These are phyloP conservation scores for Boletus eberwhitei DNA, from an alignment of 768 basidiomycete genomes.

Conservation along the genomic window DNA sequence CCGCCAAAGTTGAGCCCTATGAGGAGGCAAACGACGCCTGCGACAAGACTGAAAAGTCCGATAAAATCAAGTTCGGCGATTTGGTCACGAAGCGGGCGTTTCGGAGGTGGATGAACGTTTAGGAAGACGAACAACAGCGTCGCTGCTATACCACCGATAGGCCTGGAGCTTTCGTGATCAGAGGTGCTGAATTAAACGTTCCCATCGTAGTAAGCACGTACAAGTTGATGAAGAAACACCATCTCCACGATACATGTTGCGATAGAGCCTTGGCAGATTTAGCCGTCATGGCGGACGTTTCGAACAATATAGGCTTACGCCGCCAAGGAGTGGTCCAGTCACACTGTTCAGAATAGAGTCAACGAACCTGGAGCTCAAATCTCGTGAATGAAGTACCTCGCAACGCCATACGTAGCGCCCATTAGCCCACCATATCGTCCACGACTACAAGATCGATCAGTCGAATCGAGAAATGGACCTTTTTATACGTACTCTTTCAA, in stretches of 20 bases:
- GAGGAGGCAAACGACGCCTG: slow-evolving; percentile 63
- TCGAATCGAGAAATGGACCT: background rate
- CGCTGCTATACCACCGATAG: slow-evolving; percentile 64
- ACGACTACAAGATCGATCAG: slow-evolving; percentile 42
- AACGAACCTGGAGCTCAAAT: background rate
- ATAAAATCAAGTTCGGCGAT: slow-evolving; percentile 64
- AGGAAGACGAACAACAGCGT: slow-evolving; percentile 66
- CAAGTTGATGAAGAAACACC: too few species aligned
- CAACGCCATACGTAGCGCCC: slow-evolving; percentile 78
- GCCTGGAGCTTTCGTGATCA: slow-evolving; percentile 38
- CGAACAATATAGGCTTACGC: slow-evolving; percentile 44
- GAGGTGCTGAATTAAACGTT: background rate
- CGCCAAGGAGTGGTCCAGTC: slow-evolving; percentile 77
- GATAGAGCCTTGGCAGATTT: slow-evolving; percentile 50
- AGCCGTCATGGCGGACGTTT: background rate
- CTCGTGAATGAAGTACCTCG: slow-evolving; percentile 32
- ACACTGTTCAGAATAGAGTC: slow-evolving; percentile 38
- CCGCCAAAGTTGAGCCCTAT: slow-evolving; percentile 69
- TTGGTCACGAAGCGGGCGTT: slow-evolving; percentile 55
- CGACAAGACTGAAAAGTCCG: slow-evolving; percentile 59
- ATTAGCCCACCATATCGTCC: slow-evolving; percentile 75
- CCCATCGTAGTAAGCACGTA: too few species aligned
- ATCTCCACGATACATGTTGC: slow-evolving; percentile 55
- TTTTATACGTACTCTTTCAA: slow-evolving; percentile 57
- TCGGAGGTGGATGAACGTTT: slow-evolving; percentile 67